Percentiles rank a stretch among this genome's conserved stretches.
These are phyloP conservation scores for Papiliotrema fonsecae DNA, from an alignment of 1,284 basidiomycete species.

Conservation along the genomic window DNA sequence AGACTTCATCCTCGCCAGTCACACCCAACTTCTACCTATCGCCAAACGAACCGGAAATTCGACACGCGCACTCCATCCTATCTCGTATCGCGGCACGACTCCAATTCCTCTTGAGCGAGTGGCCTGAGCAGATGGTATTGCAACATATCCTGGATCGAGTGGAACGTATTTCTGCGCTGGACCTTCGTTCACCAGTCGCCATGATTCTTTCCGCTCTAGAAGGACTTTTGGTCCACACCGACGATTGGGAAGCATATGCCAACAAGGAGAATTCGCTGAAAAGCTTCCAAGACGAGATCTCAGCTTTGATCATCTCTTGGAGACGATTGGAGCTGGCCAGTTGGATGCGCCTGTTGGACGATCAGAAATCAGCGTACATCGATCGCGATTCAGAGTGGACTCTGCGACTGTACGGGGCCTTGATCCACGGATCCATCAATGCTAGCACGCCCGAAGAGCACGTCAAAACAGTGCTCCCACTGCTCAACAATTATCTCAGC, in stretches of 20 bases:
- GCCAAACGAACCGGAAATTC: slow-evolving; percentile 64
- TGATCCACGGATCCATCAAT: slow-evolving; percentile 62
- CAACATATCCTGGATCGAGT: slow-evolving; percentile 77
- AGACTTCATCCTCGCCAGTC: slow-evolving; percentile 42
- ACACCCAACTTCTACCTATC: slow-evolving; percentile 75
- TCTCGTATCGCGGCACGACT: slow-evolving; percentile 57
- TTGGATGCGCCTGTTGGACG: slow-evolving; percentile 78
- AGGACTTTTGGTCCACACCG: slow-evolving; percentile 76
- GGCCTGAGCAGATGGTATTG: slow-evolving; percentile 97
- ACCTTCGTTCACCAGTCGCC: slow-evolving; percentile 70
- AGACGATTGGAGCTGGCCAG: slow-evolving; percentile 79
- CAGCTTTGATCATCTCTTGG: slow-evolving; percentile 80
- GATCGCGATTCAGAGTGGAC: slow-evolving; percentile 75
- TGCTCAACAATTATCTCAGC: slow-evolving; percentile 76
- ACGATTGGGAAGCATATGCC: slow-evolving; percentile 96
- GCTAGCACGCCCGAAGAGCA: slow-evolving; percentile 46
- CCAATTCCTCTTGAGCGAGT: slow-evolving; percentile 62
- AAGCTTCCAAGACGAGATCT: slow-evolving; percentile 62
- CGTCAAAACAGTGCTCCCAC: slow-evolving; percentile 64
- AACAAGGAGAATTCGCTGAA: slow-evolving; percentile 79
- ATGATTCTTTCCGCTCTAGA: slow-evolving; percentile 80
- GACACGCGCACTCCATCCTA: slow-evolving; percentile 58
- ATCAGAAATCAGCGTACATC: slow-evolving; percentile 61
- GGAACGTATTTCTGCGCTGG: slow-evolving; percentile 61
- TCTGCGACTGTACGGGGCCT: slow-evolving; percentile 82